Percentiles rank a stretch among this genome's conserved stretches.
These are phyloP conservation scores for Conticribra weissflogii DNA, from an alignment of 108 stramenopile genomes.

Conservation along the genomic window DNA sequence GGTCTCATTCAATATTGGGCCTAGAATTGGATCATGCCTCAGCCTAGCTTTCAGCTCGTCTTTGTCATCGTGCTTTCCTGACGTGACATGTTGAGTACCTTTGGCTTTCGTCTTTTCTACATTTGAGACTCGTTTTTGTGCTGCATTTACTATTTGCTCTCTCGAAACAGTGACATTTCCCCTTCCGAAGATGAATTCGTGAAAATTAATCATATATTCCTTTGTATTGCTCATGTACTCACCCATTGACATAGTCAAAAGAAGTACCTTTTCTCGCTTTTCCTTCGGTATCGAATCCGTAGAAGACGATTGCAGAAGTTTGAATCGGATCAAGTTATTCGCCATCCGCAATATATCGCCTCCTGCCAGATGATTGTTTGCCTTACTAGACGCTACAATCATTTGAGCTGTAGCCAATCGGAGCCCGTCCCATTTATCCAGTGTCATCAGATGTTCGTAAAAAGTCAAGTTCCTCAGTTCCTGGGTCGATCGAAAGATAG, in stretches of 20 bases:
- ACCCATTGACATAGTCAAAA: conserved; percentile 9
- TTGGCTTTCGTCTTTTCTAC: background rate
- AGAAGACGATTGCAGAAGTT: conserved; percentile 1
- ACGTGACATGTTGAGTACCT: background rate
- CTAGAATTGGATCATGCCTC: background rate
- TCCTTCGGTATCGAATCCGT: background rate
- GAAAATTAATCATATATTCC: background rate
- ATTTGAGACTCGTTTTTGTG: background rate
- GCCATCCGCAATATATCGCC: conserved; percentile 28
- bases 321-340: conserved; percentile 29
- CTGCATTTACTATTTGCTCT: background rate
- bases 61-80: background rate
- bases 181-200: conserved; percentile 18
- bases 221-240: conserved; percentile 10
- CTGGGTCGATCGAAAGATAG: conserved; percentile 4
- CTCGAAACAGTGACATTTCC: background rate
- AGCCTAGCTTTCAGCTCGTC: background rate
- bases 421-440: conserved; percentile 8
- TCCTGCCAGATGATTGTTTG: background rate
- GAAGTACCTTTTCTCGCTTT: background rate
- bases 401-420: conserved; percentile 11
- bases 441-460: conserved; percentile 12
- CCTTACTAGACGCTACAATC: conserved; percentile 1
- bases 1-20: background rate
- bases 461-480: background rate